These are phyloP conservation scores for Sisymbrium altissimum DNA, from an alignment of 345 rosid genomes.

Conservation along the genomic window DNA sequence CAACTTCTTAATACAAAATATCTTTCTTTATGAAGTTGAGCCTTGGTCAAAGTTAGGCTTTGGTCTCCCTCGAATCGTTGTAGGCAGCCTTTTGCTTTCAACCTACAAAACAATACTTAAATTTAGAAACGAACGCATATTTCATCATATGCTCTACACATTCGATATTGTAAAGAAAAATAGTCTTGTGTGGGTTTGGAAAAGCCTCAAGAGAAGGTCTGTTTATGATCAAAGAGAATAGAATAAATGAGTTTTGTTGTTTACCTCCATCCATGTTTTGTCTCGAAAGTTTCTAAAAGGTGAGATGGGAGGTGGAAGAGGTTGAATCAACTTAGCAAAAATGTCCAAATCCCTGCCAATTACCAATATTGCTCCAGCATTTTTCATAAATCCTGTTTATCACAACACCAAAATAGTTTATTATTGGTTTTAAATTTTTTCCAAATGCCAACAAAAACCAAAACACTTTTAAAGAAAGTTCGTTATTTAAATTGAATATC, in stretches of 20 bases:
- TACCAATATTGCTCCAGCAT: constrained; percentile 90
- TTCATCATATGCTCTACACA: neutral
- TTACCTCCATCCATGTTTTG: constrained; percentile 59
- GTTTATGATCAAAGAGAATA: too few relatives aligned
- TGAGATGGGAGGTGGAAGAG: constrained; percentile 70
- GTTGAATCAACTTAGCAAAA: constrained; percentile 82
- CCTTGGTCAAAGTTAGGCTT: constrained; percentile 49
- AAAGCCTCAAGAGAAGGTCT: neutral
- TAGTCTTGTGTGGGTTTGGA: neutral
- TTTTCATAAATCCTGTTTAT: constrained; percentile 55
- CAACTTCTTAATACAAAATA: constrained; percentile 17
- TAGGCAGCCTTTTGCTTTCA: constrained; percentile 68
- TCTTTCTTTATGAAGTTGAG: constrained; percentile 51
- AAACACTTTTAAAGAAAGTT: too few relatives aligned
- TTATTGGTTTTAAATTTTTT: neutral
- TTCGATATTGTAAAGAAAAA: neutral
- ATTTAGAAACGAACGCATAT: too few relatives aligned
- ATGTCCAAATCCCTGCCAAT: constrained; percentile 74
- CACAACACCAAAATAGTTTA: neutral
- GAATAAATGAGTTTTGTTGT: neutral
- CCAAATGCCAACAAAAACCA: neutral
- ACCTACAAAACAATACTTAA: constrained; percentile 34
- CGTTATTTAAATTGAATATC: too few relatives aligned
- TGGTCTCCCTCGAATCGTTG: constrained; percentile 67
- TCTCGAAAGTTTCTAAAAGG: constrained; percentile 54